Evolutionary conservation across 768 basidiomycete species (phyloP).

Genomic region (Tylopilus subfusipes): DNA sequence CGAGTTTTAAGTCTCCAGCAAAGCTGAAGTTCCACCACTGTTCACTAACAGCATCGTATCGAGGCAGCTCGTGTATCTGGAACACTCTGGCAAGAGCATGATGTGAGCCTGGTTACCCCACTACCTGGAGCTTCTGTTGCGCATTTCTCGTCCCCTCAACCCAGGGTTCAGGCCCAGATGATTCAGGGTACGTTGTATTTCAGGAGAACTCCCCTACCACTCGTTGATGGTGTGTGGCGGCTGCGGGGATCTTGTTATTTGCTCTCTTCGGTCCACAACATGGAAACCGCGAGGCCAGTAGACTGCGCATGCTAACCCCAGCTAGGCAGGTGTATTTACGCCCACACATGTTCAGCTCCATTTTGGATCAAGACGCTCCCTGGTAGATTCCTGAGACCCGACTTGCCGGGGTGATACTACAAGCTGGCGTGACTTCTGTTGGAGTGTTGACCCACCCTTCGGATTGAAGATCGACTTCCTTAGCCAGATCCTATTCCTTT

Average conservation of each 20-base stretch:
- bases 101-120: too few species aligned
- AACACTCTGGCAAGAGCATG: too few species aligned
- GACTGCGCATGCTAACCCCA: not conserved
- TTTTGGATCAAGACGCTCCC: not conserved
- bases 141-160: not conserved
- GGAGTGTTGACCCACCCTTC: not conserved
- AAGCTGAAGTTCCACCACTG: too few species aligned
- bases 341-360: slow-evolving; percentile 1
- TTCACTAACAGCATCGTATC: too few species aligned
- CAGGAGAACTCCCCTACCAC: not conserved
- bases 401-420: too few species aligned
- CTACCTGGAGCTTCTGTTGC: too few species aligned
- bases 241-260: not conserved
- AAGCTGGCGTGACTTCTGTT: too few species aligned
- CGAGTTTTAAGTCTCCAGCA: too few species aligned
- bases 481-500: not conserved
- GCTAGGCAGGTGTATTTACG: slow-evolving; percentile 3
- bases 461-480: not conserved
- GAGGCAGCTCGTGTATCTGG: too few species aligned
- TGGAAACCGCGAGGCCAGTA: slow-evolving; percentile 12
- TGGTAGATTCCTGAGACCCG: not conserved
- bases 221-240: too few species aligned
- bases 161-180: not conserved
- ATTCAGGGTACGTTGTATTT: not conserved
- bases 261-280: not conserved